Evolutionary conservation across 306 rosid genomes (phyloP).

Genomic region (Cucumis cinereus): DNA sequence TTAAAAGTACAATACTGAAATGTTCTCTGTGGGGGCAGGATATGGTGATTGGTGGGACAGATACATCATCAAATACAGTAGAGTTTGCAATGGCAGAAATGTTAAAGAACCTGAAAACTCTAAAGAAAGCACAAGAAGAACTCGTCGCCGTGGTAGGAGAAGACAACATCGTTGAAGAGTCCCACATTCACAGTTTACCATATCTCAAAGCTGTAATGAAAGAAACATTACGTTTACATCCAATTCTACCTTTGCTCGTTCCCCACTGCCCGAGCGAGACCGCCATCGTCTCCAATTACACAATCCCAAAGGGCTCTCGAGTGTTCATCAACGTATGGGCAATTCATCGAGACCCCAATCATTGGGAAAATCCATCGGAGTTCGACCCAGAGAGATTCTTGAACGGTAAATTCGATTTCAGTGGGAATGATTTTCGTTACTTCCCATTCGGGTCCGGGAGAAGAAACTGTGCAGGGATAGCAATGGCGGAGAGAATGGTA

Average conservation of each 20-base stretch:
- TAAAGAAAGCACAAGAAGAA: slow-evolving; percentile 40
- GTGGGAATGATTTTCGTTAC: no score
- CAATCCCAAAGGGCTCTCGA: slow-evolving; percentile 42
- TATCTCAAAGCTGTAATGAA: slow-evolving; percentile 57
- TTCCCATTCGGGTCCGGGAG: no score
- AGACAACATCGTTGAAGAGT: slow-evolving; percentile 53
- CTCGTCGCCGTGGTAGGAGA: slow-evolving; percentile 27
- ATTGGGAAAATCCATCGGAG: no score
- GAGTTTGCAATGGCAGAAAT: slow-evolving; percentile 62
- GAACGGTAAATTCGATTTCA: no score
- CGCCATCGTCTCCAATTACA: slow-evolving; percentile 33
- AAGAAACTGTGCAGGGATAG: no score
- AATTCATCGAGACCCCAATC: slow-evolving; percentile 22
- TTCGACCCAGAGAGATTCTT: no score
- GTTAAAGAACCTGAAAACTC: slow-evolving; percentile 25
- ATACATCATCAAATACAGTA: slow-evolving; percentile 50
- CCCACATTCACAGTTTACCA: slow-evolving; percentile 28
- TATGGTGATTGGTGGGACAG: slow-evolving; percentile 49
- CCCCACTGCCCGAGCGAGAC: slow-evolving; percentile 48
- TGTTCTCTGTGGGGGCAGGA: slow-evolving; percentile 14
- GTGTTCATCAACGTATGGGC: slow-evolving; percentile 66
- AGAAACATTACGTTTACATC: slow-evolving; percentile 52
- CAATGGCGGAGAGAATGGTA: slow-evolving; percentile 11
- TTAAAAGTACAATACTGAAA: no score
- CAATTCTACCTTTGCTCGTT: slow-evolving; percentile 32